Base-by-base conservation (phyloP, 306 rosid species). In the Acacia confusa region DNA sequence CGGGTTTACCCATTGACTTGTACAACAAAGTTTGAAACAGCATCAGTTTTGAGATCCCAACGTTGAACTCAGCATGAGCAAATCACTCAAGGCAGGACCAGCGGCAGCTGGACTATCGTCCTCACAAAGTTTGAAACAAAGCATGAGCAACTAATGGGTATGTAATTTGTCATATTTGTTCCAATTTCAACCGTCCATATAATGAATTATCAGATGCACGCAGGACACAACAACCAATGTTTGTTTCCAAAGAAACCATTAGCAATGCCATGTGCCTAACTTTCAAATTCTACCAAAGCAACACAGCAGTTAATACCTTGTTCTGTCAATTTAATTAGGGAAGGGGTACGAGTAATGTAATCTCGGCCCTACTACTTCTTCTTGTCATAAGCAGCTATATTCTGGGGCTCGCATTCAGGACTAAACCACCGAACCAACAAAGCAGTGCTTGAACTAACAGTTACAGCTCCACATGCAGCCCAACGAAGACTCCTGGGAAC, bases 371-470 rank as follows among this genome's bases (percentile, higher is more conserved):
- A 82, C 87, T 85, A 84, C 74, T 88, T 92, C 83, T 82, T 80
- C 64, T 82, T 88, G 91, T 95, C 99, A 83, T 89, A 95, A 80
- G 94, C 95, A 84, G 94, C 98, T 76, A 93, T 93, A 67, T 95
- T 95, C 75, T 95, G 99, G 53, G 99, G 98, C 80, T 95, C 99
- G 61, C 99, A 95, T 85, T 95, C 97, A 10, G 99, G 97, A 75
- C 99, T 92, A 79, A 95, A 86, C 73, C 92, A 85, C 9, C 92
- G 90, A 27, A 95, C 99, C 85, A 95, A 85, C 87, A 95, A 87
- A 84, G 97, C 97, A 7, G 97, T 82, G 79, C 97, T 76, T 38
- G 99, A 86, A 84, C 99, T 87, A 9, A 83, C 83, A 22, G 94
- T 82, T 57, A 91, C 88, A 22, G 96, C 98, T 66, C 98, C 98